phyloP scores from a whole-genome alignment of 352 stramenopile genomes.

The Phytophthora crassamura region DNA sequence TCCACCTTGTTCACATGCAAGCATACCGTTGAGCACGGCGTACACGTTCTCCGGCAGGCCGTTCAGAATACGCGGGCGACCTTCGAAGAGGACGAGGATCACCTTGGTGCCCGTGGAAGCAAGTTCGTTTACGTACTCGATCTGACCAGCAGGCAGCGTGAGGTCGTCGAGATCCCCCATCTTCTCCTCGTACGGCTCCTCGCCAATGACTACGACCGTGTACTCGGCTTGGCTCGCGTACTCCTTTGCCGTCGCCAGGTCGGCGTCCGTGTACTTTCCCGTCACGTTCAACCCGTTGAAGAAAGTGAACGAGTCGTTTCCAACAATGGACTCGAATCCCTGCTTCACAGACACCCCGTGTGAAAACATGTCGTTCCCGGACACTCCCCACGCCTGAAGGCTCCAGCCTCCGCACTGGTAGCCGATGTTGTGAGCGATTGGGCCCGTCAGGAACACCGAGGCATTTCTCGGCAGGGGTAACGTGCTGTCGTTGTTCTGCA shows the following conservation, averaged over 20 bases:
- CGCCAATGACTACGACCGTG: slow-evolving; percentile 59
- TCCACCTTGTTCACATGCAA: slow-evolving; percentile 55
- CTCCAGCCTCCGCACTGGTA: slow-evolving; percentile 74
- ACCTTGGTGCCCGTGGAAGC: slow-evolving; percentile 58
- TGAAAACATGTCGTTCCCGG: slow-evolving; percentile 19
- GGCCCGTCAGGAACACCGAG: slow-evolving; percentile 14
- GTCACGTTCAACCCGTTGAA: slow-evolving; percentile 19
- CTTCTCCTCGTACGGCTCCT: slow-evolving; percentile 80
- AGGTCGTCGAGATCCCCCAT: slow-evolving; percentile 79
- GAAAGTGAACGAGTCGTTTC: slow-evolving; percentile 10
- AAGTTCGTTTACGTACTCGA: slow-evolving; percentile 53
- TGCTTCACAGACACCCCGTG: slow-evolving; percentile 23
- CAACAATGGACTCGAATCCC: slow-evolving; percentile 8
- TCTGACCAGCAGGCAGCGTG: slow-evolving; percentile 56
- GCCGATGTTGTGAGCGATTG: slow-evolving; percentile 53
- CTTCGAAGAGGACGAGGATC: slow-evolving; percentile 73
- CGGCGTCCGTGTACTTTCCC: slow-evolving; percentile 36
- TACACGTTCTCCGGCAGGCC: slow-evolving; percentile 54
- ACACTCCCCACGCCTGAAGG: slow-evolving; percentile 69
- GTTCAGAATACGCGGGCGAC: slow-evolving; percentile 71
- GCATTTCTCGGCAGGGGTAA: slow-evolving; percentile 8
- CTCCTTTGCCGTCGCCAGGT: slow-evolving; percentile 53
- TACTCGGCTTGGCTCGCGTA: slow-evolving; percentile 33
- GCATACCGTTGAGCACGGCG: slow-evolving; percentile 66
- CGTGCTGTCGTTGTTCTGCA: slow-evolving; percentile 18